Evolutionary conservation across 2,329 filamentous ascomycete genomes (phyloP).

Genomic region (Paracoccidioides lutzii): DNA sequence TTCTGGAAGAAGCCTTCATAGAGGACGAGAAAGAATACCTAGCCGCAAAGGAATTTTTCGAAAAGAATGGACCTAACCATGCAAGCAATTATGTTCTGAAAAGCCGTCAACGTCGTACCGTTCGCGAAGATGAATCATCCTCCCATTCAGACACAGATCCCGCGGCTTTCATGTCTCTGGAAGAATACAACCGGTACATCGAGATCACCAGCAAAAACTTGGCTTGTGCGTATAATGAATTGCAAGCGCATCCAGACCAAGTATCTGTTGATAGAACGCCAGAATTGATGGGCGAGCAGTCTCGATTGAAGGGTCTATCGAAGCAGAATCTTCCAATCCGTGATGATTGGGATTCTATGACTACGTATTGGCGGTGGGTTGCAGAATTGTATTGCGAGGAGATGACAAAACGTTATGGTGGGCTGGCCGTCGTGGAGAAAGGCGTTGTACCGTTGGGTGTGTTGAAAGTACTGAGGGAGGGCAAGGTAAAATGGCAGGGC

Average conservation of each 20-base stretch:
- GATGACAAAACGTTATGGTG: constrained; percentile 30
- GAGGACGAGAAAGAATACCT: constrained; percentile 45
- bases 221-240: constrained; percentile 19
- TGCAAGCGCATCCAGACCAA: constrained; percentile 23
- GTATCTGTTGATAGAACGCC: constrained; percentile 18
- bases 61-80: constrained; percentile 15
- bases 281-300: constrained; percentile 17
- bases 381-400: constrained; percentile 29
- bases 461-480: constrained; percentile 30
- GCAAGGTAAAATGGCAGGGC: constrained; percentile 31
- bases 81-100: not conserved
- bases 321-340: constrained; percentile 10
- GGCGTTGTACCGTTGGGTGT: constrained; percentile 33
- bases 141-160: not conserved
- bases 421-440: constrained; percentile 28
- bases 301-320: constrained; percentile 6
- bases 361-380: constrained; percentile 33
- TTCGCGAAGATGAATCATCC: not conserved
- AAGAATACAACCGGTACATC: constrained; percentile 26
- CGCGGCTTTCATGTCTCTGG: constrained; percentile 25
- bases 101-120: not conserved
- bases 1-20: constrained; percentile 22
- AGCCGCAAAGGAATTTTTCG: constrained; percentile 23
- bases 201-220: constrained; percentile 24
- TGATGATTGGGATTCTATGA: constrained; percentile 22